A percentile compares a stretch with the other conserved stretches of the same genome.
These are phyloP conservation scores for Rhizopogon parksii DNA, from an alignment of 1,284 basidiomycete species.

Conservation along the genomic window DNA sequence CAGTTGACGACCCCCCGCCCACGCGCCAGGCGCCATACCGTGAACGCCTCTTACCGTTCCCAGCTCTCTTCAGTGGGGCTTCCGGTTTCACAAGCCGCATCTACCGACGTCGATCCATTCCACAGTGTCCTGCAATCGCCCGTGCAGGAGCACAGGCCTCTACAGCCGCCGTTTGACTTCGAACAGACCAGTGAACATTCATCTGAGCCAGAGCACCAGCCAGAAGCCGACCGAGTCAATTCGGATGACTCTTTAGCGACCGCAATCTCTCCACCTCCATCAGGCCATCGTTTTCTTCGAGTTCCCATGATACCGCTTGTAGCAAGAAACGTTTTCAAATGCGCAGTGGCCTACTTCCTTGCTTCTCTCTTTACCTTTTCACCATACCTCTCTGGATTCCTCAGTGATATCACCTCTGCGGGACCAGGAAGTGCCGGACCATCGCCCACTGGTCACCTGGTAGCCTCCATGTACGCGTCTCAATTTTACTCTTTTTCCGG, in stretches of 20 bases:
- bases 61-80: constrained; percentile 7
- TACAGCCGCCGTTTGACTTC: neutral
- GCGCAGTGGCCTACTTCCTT: constrained; percentile 84
- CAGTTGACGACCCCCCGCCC: constrained; percentile 26
- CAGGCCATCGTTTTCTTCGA: constrained; percentile 8
- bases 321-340: constrained; percentile 81
- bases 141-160: neutral
- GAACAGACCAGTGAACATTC: constrained; percentile 2
- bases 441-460: constrained; percentile 79
- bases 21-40: constrained; percentile 7
- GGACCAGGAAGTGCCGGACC: constrained; percentile 40
- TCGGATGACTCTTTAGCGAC: constrained; percentile 14
- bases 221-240: constrained; percentile 19
- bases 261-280: constrained; percentile 8
- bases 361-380: constrained; percentile 92
- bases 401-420: constrained; percentile 55
- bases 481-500: neutral
- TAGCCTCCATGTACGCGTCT: constrained; percentile 68
- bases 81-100: constrained; percentile 15
- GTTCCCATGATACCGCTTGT: constrained; percentile 42
- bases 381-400: constrained; percentile 56
- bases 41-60: constrained; percentile 5
- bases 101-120: constrained; percentile 3
- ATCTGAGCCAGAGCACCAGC: constrained; percentile 13
- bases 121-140: neutral